Percentiles rank a stretch among this genome's conserved stretches.
Conservation (phyloP, 2,329 filamentous ascomycete species). For the Penicillium sp. region DNA sequence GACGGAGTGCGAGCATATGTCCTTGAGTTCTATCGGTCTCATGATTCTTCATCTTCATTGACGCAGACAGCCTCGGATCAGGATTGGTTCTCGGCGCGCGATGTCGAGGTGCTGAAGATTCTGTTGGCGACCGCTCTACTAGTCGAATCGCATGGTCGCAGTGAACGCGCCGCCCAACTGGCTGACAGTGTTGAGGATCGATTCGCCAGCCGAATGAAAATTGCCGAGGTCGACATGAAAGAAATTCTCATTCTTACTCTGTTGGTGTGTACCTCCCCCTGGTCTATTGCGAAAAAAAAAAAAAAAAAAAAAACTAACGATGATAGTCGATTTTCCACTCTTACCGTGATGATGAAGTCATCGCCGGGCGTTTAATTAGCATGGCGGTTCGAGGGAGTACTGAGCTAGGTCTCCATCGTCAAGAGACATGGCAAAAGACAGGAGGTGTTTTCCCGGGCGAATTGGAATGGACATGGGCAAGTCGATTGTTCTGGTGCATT, state of each 20-base stretch:
- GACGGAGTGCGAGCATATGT: conserved; percentile 60
- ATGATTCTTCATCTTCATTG: background rate
- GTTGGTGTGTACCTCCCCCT: conserved; percentile 23
- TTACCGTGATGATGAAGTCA: conserved; percentile 52
- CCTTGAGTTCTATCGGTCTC: conserved; percentile 24
- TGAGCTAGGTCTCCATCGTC: conserved; percentile 52
- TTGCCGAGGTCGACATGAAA: conserved; percentile 42
- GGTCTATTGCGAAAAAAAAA: too few species aligned
- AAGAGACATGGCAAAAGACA: conserved; percentile 41
- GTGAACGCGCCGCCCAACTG: conserved; percentile 51
- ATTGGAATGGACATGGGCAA: conserved; percentile 38
- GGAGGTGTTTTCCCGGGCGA: conserved; percentile 40
- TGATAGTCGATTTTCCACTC: conserved; percentile 40
- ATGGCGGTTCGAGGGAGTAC: conserved; percentile 50
- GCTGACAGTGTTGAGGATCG: conserved; percentile 39
- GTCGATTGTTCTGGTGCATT: conserved; percentile 52
- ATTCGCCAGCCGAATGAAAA: conserved; percentile 35
- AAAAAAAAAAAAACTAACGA: background rate
- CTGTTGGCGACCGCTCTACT: conserved; percentile 73
- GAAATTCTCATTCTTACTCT: conserved; percentile 36
- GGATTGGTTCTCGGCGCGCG: conserved; percentile 42
- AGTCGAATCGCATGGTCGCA: conserved; percentile 74
- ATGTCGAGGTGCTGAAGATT: conserved; percentile 73
- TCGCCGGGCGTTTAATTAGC: conserved; percentile 52
- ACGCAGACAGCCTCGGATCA: conserved; percentile 22